These are phyloP conservation scores for Sclerotinia spermophila DNA, from an alignment of 2,329 filamentous ascomycete genomes.

Conservation along the genomic window DNA sequence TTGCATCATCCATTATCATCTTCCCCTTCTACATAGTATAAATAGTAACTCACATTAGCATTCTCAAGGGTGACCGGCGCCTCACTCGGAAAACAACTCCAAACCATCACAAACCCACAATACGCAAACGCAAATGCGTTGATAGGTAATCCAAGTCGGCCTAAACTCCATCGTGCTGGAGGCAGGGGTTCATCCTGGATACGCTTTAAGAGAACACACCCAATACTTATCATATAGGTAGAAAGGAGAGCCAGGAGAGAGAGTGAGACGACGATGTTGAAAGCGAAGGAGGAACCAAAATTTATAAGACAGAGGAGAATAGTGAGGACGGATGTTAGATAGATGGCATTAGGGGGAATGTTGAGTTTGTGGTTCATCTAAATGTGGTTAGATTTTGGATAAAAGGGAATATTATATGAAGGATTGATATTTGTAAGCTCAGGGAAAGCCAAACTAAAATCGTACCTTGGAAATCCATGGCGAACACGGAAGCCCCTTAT, in stretches of 20 bases:
- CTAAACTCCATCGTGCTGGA: conserved; percentile 42
- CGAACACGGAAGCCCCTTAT: conserved; percentile 31
- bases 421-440: neutral
- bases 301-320: conserved; percentile 41
- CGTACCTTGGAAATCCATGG: conserved; percentile 41
- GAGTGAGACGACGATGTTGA: conserved; percentile 52
- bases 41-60: conserved; percentile 14
- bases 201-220: conserved; percentile 40
- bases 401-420: neutral
- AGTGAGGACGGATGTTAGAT: conserved; percentile 26
- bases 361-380: conserved; percentile 37
- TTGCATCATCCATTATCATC: neutral
- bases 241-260: conserved; percentile 48
- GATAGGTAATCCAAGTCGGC: conserved; percentile 41
- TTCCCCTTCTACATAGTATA: neutral
- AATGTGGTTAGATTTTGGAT: neutral
- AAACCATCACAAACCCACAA: conserved; percentile 45
- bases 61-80: conserved; percentile 37
- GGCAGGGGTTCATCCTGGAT: conserved; percentile 41
- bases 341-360: conserved; percentile 29
- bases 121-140: conserved; percentile 45
- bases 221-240: conserved; percentile 49
- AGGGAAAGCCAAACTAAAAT: neutral
- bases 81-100: conserved; percentile 46
- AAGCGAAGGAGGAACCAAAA: conserved; percentile 49